Evolutionary conservation across 805 yeast species (phyloP).

Genomic region (Hanseniaspora mollemarum): DNA sequence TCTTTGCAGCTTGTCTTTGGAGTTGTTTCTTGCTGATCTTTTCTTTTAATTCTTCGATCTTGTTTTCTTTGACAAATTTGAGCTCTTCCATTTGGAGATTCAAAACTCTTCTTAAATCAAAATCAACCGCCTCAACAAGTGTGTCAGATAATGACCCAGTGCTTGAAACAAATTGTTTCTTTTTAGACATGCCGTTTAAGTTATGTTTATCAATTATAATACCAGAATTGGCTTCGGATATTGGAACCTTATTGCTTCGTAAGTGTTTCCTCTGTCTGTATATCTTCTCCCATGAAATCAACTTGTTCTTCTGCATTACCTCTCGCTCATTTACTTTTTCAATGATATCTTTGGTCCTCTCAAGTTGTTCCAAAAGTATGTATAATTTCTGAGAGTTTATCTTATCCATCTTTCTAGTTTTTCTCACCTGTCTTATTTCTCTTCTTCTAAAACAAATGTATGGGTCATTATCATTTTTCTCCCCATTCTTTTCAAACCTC

Average conservation of each 20-base stretch:
- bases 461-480: slow-evolving; percentile 88
- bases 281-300: slow-evolving; percentile 6
- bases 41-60: slow-evolving; percentile 9
- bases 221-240: neutral
- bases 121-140: neutral
- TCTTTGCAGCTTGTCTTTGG: neutral
- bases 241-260: neutral
- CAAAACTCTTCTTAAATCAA: slow-evolving; percentile 6
- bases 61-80: slow-evolving; percentile 9
- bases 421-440: slow-evolving; percentile 88
- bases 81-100: slow-evolving; percentile 7
- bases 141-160: neutral
- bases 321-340: slow-evolving; percentile 59
- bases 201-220: slow-evolving; percentile 10
- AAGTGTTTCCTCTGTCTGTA: slow-evolving; percentile 1
- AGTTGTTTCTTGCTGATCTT: slow-evolving; percentile 5
- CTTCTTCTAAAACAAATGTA: slow-evolving; percentile 91
- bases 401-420: slow-evolving; percentile 87
- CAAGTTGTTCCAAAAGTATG: slow-evolving; percentile 60
- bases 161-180: neutral
- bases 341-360: slow-evolving; percentile 59
- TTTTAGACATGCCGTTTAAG: neutral
- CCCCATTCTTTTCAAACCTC: slow-evolving; percentile 75
- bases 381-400: slow-evolving; percentile 78
- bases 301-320: slow-evolving; percentile 30